Base-by-base conservation (phyloP, 2,329 filamentous ascomycete species). In the Gnomoniopsis smithogilvyi region DNA sequence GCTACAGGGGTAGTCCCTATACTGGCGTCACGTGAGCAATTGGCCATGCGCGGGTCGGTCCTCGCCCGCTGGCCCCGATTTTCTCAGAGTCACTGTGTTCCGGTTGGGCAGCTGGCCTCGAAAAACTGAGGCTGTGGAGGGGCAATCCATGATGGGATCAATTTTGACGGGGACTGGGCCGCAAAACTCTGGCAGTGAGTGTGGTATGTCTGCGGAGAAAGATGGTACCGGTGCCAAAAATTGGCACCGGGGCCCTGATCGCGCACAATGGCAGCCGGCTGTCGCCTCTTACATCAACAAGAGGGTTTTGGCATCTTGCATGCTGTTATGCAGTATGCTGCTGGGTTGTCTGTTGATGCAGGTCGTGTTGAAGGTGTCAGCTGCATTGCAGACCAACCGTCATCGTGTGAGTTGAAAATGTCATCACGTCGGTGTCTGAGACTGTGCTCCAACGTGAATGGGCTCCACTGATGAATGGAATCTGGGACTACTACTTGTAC, bases 41-140 rank as follows among this genome's bases (percentile, higher is more conserved):
- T 47, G 49, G 38, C 41, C 43, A 58, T 62, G 60, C 60, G 57
- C 45, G 48, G 49, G 45, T 49, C 56, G 56, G 56, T 53, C n/a
- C 22, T 46, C 45, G 50, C 60, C 57, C 59, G 59, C 48, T 50
- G 36, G 33, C 54, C 60, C 60, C 57, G 57, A 46, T 54, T 56
- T 56, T 59, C 60, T 38, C 48, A 57, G 52, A 56, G 53, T 45
- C 41, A 43, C 53, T 56, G 60, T 60, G 53, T 54, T 62, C 60
- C 53, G 56, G 60, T 62, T 59, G 53, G 43, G 60, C 49, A 60
- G 56, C 48, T 47, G 49, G 24, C 43, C 48, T 51, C 59, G 49
- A 43, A 14, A 59, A 38, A 17, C 50, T 7, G 46, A 24, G 21
- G 33, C 43, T 47, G 60, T 54, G 53, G 41, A 54, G 53, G 59